Percentiles rank a stretch among this genome's conserved stretches.
phyloP scores from a whole-genome alignment of 257 asterid genomes.

The Petunia secreta region DNA sequence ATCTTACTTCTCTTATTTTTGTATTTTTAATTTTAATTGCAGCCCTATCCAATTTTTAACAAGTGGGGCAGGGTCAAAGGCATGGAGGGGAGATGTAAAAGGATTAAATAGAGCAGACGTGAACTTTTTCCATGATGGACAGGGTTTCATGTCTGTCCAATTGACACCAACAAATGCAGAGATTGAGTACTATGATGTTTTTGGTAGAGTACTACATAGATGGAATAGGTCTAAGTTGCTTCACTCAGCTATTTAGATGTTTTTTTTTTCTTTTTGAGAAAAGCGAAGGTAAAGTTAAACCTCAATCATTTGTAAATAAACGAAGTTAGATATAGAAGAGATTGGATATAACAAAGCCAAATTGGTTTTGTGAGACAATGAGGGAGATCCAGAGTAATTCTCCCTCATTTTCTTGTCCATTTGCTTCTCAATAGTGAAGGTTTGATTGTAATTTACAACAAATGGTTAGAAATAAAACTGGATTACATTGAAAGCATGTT shows the following conservation, averaged over 20 bases:
- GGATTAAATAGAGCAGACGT: constrained; percentile 36
- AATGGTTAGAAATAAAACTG: too few relatives aligned
- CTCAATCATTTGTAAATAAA: background rate
- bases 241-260: constrained; percentile 45
- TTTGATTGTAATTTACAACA: too few relatives aligned
- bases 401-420: too few relatives aligned
- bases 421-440: too few relatives aligned
- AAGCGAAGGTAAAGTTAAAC: background rate
- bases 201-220: constrained; percentile 56
- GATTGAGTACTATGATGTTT: constrained; percentile 65
- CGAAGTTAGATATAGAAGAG: constrained; percentile 18
- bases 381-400: too few relatives aligned
- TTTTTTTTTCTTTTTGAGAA: background rate
- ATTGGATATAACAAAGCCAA: background rate
- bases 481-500: too few relatives aligned
- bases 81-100: constrained; percentile 85
- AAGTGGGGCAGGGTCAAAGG: constrained; percentile 93
- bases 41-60: constrained; percentile 76
- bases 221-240: constrained; percentile 66
- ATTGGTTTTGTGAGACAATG: too few relatives aligned
- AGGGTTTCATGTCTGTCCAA: constrained; percentile 81
- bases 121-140: constrained; percentile 74
- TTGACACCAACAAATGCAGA: constrained; percentile 45
- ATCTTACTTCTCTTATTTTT: background rate
- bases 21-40: constrained; percentile 8